Base-by-base conservation (phyloP, 2,329 filamentous ascomycete species). In the Alternaria triticina region DNA sequence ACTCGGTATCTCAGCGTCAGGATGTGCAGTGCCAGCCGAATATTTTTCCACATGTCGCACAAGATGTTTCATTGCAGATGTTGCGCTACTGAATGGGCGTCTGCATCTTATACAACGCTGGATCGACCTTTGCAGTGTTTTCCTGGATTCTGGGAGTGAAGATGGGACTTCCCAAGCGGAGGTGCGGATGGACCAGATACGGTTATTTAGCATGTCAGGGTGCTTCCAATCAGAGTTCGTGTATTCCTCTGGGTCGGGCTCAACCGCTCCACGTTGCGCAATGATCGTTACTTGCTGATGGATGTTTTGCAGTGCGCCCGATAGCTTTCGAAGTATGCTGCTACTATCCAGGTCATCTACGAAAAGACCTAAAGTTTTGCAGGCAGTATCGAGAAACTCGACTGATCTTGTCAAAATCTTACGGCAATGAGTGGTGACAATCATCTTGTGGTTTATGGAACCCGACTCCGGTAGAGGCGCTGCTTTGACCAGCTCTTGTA, bases 301-400 rank as follows among this genome's bases (percentile, higher is more conserved):
- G 10, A 77, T 64, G n/a, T 64, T 72, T 3, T 46, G 54, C 65
- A 77, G 61, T 10, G 72, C 71, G 10, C 70, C 71, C 72, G 74
- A 77, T 1, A 71, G 22, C 60, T 77, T 77, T 36, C 70, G 66
- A 13, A 77, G 54, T 30, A 74, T 61, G 0, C 56, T 56, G 47
- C 57, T 67, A 15, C 70, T 61, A 17, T 76, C 65, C 1, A 70
- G 50, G 20, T 76, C 64, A 3, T 47, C 40, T 10, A 76, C 68
- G 27, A 77, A 79, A 0, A 78, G 67, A 27, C 51, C 47, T 2
- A 74, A 23, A 2, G 69, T 77, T 6, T 30, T 43, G 6, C 64
- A 52, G 22, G 73, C 59, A n/a, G 59, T 49, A 3, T 64, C 46
- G 9, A 68, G 60, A 5, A 78, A 61, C 1, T 65, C 59, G 2